These are phyloP conservation scores for Croton setiger DNA, from an alignment of 441 rosid genomes.

Conservation along the genomic window DNA sequence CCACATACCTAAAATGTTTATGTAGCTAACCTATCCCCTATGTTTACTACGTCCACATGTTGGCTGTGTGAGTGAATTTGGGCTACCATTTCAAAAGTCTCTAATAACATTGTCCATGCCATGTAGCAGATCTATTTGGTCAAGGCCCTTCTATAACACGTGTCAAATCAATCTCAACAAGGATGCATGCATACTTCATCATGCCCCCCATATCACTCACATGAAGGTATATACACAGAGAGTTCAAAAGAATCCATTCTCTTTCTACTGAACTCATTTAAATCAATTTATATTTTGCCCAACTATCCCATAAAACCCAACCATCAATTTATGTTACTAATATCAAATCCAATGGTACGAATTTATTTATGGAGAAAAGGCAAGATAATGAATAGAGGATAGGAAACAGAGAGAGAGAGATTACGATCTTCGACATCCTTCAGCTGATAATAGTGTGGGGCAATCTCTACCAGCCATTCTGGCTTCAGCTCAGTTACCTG, in stretches of 20 bases:
- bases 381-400: background rate
- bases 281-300: background rate
- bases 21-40: no score
- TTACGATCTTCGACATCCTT: conserved; percentile 97
- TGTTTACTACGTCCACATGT: no score
- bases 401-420: background rate
- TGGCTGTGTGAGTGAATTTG: no score
- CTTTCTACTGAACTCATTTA: background rate
- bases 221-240: background rate
- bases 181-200: background rate
- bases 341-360: background rate
- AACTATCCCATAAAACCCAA: background rate
- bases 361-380: background rate
- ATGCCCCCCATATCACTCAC: background rate
- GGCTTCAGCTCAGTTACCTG: conserved; percentile 97
- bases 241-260: background rate
- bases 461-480: conserved; percentile 97
- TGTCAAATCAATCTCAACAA: background rate
- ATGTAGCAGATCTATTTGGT: background rate
- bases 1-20: no score
- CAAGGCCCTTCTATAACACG: background rate
- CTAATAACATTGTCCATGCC: background rate
- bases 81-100: no score
- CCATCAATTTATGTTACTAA: background rate
- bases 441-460: conserved; percentile 89